Base-by-base conservation (phyloP, 306 rosid species). In the Psophocarpus tetragonolobus region DNA sequence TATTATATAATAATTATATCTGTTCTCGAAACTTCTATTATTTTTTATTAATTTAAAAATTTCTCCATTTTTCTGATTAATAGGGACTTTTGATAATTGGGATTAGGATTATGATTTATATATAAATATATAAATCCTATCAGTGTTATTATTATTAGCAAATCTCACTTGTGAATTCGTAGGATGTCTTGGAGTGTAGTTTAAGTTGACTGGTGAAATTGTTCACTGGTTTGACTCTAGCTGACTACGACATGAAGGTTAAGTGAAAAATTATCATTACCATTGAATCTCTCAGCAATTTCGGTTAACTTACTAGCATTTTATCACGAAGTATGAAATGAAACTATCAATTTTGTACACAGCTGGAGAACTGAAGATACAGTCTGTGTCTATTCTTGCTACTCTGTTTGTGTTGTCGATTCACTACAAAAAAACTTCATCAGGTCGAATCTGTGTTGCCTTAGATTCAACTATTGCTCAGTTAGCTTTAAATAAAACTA, bases 201-300 rank as follows among this genome's bases (percentile, higher is more conserved):
- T 75, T 61, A 36, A 54, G 65, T 60, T 79, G 13, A 74, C 29
- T 61, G 17, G 27, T 36, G 51, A 48, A 29, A 30, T 50, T 21
- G 21, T 61, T 82, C n/a, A 17, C 13, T 56, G 73, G 21, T 78
- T 50, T 72, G 68, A 68, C 68, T 78, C 54, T 82, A 27, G 48
- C 8, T 20, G 18, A 61, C 53, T 70, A 20, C 2, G 32, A 7
- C 61, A 33, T 23, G 71, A 63, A 53, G 73, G 24, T 73, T 73
- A 21, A 58, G 68, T 38, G 47, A 36, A 58, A 27, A 27, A 6
- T 48, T 32, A 41, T 45, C 10, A 10, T 61, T 21, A 61, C 32
- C 18, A 56, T 41, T 83, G 11, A 57, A 36, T 47, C 72, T 47
- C 72, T 18, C 56, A n/a, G 32, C 5, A 10, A 8, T 77, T 58